Conservation (phyloP, 768 basidiomycete genomes). For the Xerocomus brunneocitrinus region DNA sequence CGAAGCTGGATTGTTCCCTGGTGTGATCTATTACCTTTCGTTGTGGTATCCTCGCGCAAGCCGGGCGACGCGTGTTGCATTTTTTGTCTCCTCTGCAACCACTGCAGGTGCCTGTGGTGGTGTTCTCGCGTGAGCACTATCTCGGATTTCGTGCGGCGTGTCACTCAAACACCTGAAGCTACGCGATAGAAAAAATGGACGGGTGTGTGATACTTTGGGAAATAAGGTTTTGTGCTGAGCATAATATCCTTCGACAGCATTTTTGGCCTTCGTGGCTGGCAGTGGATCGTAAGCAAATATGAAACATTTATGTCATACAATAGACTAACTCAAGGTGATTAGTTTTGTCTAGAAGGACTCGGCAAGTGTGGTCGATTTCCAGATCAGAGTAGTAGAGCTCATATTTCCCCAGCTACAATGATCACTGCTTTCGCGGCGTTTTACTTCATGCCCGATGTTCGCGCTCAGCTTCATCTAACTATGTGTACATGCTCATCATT, state of each 20-base stretch:
- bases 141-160: background rate
- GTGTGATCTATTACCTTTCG: conserved; percentile 1
- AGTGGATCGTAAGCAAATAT: conserved; percentile 3
- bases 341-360: conserved; percentile 2
- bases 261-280: conserved; percentile 1
- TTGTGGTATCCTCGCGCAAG: conserved; percentile 2
- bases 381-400: background rate
- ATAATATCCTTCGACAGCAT: background rate
- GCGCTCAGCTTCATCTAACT: background rate
- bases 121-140: background rate
- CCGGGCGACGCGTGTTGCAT: conserved; percentile 1
- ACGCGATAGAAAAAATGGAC: background rate
- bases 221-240: background rate
- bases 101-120: conserved; percentile 1
- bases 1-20: background rate
- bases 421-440: background rate
- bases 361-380: background rate
- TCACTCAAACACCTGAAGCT: background rate
- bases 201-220: background rate
- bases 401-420: background rate
- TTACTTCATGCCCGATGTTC: background rate
- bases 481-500: background rate
- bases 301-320: background rate
- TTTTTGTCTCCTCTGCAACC: background rate
- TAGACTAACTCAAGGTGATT: background rate